Conservation (phyloP, 208 protist genomes). For the Leishmania major region DNA sequence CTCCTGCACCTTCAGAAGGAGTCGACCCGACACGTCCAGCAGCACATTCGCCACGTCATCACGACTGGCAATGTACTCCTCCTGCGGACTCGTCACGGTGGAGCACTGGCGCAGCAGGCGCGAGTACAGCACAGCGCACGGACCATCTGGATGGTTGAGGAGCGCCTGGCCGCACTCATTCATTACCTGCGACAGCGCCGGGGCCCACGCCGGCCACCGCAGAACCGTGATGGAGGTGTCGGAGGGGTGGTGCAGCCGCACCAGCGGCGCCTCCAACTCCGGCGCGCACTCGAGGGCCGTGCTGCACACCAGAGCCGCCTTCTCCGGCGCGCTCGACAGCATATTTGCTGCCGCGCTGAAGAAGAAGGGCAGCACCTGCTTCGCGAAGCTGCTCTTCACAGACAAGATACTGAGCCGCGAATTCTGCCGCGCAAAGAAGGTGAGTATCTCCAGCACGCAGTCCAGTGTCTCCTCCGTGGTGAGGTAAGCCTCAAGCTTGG, state of each 20-base stretch:
- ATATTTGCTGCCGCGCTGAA: conserved; percentile 51
- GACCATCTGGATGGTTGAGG: conserved; percentile 39
- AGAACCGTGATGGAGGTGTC: conserved; percentile 60
- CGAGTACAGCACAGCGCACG: conserved; percentile 29
- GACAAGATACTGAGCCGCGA: conserved; percentile 45
- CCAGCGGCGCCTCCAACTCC: conserved; percentile 27
- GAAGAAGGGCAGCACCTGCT: conserved; percentile 68
- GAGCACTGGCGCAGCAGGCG: conserved; percentile 67
- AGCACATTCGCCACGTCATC: conserved; percentile 44
- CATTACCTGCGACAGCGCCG: conserved; percentile 46
- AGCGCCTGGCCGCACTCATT: conserved; percentile 52
- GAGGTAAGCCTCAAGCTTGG: conserved; percentile 54
- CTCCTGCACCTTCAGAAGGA: conserved; percentile 41
- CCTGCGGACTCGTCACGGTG: conserved; percentile 51
- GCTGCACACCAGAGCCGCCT: conserved; percentile 66
- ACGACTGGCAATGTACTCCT: conserved; percentile 45
- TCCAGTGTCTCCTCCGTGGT: conserved; percentile 62
- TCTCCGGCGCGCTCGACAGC: conserved; percentile 19
- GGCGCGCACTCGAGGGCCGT: conserved; percentile 59
- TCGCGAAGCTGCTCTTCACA: conserved; percentile 45
- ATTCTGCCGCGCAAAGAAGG: conserved; percentile 67
- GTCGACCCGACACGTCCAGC: conserved; percentile 45
- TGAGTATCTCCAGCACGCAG: conserved; percentile 76
- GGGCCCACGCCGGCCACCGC: conserved; percentile 59
- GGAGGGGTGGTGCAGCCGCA: conserved; percentile 44